Evolutionary conservation across 352 stramenopile genomes (phyloP).

Genomic region (Saprolegnia parasitica): DNA sequence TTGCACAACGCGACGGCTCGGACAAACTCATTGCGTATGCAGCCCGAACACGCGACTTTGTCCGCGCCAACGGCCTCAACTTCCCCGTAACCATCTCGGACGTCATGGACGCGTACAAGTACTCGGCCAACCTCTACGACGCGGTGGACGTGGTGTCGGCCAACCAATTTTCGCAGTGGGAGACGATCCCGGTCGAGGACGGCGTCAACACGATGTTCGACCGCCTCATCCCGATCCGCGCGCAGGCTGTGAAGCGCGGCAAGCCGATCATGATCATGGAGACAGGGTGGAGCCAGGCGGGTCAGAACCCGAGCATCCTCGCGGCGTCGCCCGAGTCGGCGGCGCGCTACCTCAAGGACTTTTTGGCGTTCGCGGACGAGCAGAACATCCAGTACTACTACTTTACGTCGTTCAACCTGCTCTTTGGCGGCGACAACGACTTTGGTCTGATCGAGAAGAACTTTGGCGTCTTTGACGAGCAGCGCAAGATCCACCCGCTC

Average conservation of each 20-base stretch:
- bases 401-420: constrained; percentile 62
- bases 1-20: constrained; percentile 3
- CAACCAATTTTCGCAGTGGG: constrained; percentile 78
- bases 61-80: constrained; percentile 38
- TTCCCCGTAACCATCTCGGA: constrained; percentile 67
- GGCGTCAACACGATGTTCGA: constrained; percentile 46
- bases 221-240: constrained; percentile 46
- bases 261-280: constrained; percentile 67
- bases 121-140: constrained; percentile 46
- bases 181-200: constrained; percentile 42
- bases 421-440: constrained; percentile 40
- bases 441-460: constrained; percentile 43
- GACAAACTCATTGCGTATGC: constrained; percentile 54
- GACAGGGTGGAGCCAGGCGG: constrained; percentile 53
- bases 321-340: constrained; percentile 34
- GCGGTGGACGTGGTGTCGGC: constrained; percentile 66
- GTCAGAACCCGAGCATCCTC: constrained; percentile 32
- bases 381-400: constrained; percentile 66
- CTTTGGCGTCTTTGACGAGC: constrained; percentile 56
- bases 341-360: constrained; percentile 35
- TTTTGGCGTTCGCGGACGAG: constrained; percentile 47
- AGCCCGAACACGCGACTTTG: constrained; percentile 43
- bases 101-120: constrained; percentile 62
- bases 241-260: constrained; percentile 37
- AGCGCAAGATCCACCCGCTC: constrained; percentile 37